Percentiles rank a stretch among this genome's conserved stretches.
phyloP scores from a whole-genome alignment of 805 yeast species.

The Kodamaea kakaduensis region DNA sequence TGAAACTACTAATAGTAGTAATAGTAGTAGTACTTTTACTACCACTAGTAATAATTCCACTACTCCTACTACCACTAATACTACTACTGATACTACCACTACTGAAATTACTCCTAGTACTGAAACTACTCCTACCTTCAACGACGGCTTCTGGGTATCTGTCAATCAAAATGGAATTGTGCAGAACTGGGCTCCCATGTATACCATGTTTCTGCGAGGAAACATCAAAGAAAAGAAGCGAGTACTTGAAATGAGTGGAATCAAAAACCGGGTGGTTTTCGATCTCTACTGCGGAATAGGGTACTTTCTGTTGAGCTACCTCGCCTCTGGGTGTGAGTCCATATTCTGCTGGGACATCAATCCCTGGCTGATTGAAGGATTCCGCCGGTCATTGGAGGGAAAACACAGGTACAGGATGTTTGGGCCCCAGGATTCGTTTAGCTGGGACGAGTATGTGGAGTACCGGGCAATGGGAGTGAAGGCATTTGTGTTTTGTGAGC shows the following conservation, averaged over 20 bases:
- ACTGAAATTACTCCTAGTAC: no score
- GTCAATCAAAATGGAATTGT: conserved; percentile 66
- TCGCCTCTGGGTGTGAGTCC: conserved; percentile 47
- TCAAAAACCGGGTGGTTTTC: conserved; percentile 44
- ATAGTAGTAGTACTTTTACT: no score
- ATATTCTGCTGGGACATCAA: conserved; percentile 80
- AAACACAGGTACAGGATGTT: conserved; percentile 35
- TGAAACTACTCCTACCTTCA: conserved; percentile 24
- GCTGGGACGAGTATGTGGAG: conserved; percentile 18
- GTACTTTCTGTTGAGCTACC: conserved; percentile 70
- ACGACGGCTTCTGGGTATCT: conserved; percentile 66
- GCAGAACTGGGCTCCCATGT: conserved; percentile 81
- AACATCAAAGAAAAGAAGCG: conserved; percentile 78
- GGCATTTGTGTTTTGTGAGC: conserved; percentile 58
- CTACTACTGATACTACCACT: no score
- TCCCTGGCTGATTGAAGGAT: conserved; percentile 78
- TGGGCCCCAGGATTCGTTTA: conserved; percentile 25
- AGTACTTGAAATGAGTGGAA: conserved; percentile 42
- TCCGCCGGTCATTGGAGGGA: conserved; percentile 50
- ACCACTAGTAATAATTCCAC: no score
- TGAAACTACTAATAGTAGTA: no score
- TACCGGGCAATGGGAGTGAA: conserved; percentile 16
- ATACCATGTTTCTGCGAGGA: conserved; percentile 86
- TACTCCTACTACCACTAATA: no score
- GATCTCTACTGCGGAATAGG: conserved; percentile 87